A percentile compares a stretch with the other conserved stretches of the same genome.
Conservation (phyloP, 2,329 filamentous ascomycete genomes). For the Ophiostoma fasciatum region DNA sequence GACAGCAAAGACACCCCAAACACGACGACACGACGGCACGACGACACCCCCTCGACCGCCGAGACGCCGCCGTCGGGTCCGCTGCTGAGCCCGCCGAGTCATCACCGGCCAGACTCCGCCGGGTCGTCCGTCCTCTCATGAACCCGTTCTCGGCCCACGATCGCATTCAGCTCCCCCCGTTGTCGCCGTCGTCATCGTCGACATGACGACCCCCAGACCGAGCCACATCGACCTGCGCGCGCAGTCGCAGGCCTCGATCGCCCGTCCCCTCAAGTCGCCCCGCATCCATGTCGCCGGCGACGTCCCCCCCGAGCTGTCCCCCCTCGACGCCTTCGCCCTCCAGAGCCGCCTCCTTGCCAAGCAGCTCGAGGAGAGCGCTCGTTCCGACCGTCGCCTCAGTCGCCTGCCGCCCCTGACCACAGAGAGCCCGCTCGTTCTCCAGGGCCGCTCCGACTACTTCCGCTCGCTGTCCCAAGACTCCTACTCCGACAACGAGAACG, state of each 20-base stretch:
- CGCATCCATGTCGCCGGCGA: constrained; percentile 66
- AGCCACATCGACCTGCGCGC: constrained; percentile 45
- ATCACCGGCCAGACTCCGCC: too few relatives aligned
- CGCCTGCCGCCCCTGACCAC: constrained; percentile 71
- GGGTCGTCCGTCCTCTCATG: too few relatives aligned
- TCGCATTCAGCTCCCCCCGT: neutral
- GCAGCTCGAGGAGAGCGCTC: constrained; percentile 68
- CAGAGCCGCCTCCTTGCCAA: constrained; percentile 79
- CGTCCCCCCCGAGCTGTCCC: constrained; percentile 77
- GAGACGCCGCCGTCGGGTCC: too few relatives aligned
- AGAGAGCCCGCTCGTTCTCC: constrained; percentile 61
- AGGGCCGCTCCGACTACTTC: constrained; percentile 67
- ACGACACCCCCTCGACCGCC: too few relatives aligned
- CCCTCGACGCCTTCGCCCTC: constrained; percentile 85
- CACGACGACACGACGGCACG: too few relatives aligned
- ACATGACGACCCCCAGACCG: constrained; percentile 39
- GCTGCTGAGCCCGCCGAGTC: too few relatives aligned
- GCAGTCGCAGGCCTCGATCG: constrained; percentile 36
- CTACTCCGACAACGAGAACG: constrained; percentile 30
- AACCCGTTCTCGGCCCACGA: neutral
- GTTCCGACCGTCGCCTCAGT: constrained; percentile 65
- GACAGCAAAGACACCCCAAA: neutral
- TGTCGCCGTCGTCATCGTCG: too few relatives aligned
- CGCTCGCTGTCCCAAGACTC: constrained; percentile 56
- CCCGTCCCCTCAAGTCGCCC: constrained; percentile 52